Conservation (phyloP, 306 rosid genomes). For the Crataegus laevigata region DNA sequence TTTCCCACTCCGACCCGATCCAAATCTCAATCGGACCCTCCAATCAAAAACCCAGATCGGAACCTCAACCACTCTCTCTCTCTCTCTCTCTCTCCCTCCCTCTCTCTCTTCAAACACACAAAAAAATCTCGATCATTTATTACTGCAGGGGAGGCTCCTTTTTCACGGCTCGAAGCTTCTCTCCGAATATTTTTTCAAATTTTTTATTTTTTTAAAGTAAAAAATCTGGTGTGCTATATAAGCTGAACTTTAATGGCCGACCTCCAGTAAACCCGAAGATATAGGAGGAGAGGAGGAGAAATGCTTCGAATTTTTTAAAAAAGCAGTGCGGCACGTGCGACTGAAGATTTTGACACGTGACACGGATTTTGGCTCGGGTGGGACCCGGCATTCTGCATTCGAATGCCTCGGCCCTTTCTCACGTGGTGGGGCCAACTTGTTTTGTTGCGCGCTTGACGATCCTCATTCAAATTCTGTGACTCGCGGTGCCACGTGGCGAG, state of each 20-base stretch:
- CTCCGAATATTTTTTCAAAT: not conserved
- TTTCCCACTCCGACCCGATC: not conserved
- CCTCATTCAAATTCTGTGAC: conserved; percentile 49
- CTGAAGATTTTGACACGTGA: not conserved
- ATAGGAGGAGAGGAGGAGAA: conserved; percentile 5
- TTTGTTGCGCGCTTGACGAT: conserved; percentile 73
- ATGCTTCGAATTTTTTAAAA: conserved; percentile 37
- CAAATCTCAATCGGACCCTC: conserved; percentile 11
- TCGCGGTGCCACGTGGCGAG: conserved; percentile 29
- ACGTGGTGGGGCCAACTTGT: conserved; percentile 64
- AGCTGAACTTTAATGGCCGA: conserved; percentile 18
- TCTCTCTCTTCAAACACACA: not conserved
- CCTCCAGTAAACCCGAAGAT: conserved; percentile 42
- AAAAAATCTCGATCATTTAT: not conserved
- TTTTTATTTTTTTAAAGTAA: not conserved
- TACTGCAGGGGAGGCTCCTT: not conserved
- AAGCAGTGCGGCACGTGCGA: conserved; percentile 4
- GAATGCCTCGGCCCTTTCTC: conserved; percentile 24
- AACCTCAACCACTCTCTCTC: not conserved
- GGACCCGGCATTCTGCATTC: conserved; percentile 26
- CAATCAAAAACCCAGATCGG: conserved; percentile 7
- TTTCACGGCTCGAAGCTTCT: not conserved
- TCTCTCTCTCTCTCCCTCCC: not conserved
- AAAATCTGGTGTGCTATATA: not conserved
- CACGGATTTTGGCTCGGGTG: not conserved